These are phyloP conservation scores for Areca catechu DNA, from an alignment of 176 grass and related monocot species.

Conservation along the genomic window DNA sequence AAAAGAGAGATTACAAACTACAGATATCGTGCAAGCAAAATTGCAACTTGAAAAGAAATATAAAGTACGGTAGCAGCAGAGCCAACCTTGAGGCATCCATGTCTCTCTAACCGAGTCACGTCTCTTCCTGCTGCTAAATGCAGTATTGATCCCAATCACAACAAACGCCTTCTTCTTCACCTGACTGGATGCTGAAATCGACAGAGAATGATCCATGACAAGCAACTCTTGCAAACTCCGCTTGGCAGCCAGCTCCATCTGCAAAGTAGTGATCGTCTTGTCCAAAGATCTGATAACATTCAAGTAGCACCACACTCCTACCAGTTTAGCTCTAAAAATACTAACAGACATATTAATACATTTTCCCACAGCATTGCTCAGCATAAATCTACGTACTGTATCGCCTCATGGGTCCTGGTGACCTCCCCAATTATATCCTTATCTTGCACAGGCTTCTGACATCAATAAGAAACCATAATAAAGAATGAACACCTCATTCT, in stretches of 20 bases:
- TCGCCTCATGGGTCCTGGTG: constrained; percentile 80
- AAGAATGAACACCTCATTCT: too few relatives aligned
- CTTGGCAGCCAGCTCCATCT: constrained; percentile 92
- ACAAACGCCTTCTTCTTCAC: constrained; percentile 71
- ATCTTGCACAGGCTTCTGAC: constrained; percentile 57
- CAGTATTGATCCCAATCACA: constrained; percentile 87
- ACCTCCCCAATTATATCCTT: constrained; percentile 95
- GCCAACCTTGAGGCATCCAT: constrained; percentile 97
- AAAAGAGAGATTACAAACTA: too few relatives aligned
- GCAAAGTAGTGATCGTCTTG: constrained; percentile 92
- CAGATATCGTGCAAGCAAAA: too few relatives aligned
- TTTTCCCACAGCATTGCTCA: constrained; percentile 8
- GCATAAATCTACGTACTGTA: constrained; percentile 45
- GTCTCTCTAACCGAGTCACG: constrained; percentile 83
- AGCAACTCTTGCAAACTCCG: constrained; percentile 50
- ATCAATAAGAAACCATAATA: too few relatives aligned
- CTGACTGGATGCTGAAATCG: constrained; percentile 26
- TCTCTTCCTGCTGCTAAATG: constrained; percentile 86
- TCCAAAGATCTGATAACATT: constrained; percentile 78
- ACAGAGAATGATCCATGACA: constrained; percentile 31
- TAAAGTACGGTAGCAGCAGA: not conserved
- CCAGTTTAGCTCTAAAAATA: constrained; percentile 24
- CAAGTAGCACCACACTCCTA: constrained; percentile 8
- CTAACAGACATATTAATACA: constrained; percentile 1
- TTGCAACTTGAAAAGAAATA: too few relatives aligned